These are phyloP conservation scores for Scortechinia acanthostroma DNA, from an alignment of 2,329 filamentous ascomycete species.

Conservation along the genomic window DNA sequence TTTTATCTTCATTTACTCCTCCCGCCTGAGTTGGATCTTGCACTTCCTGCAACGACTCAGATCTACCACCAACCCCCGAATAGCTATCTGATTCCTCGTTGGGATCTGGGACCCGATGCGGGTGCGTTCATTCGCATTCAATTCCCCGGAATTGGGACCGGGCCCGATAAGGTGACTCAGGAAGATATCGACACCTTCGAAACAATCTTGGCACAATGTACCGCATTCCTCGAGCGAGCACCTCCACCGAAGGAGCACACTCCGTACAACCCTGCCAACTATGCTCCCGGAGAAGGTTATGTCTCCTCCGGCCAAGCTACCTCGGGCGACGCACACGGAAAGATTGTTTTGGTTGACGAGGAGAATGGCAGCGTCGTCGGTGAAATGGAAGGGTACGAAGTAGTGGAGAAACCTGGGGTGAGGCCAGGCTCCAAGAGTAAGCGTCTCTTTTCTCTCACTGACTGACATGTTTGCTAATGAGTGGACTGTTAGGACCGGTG, in stretches of 20 bases:
- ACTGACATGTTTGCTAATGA: conserved; percentile 6
- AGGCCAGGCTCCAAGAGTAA: conserved; percentile 53
- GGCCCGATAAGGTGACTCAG: conserved; percentile 43
- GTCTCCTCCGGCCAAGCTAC: conserved; percentile 21
- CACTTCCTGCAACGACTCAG: conserved; percentile 59
- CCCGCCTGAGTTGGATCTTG: conserved; percentile 59
- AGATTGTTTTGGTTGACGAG: conserved; percentile 50
- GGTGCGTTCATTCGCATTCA: conserved; percentile 61
- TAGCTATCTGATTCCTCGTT: conserved; percentile 60
- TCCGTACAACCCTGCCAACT: conserved; percentile 50
- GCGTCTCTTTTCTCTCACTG: conserved; percentile 8
- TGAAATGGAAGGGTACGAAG: conserved; percentile 49
- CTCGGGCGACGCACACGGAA: conserved; percentile 20
- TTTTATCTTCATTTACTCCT: conserved; percentile 64
- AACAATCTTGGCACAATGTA: conserved; percentile 63
- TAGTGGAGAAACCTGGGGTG: conserved; percentile 47
- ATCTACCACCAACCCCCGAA: conserved; percentile 61
- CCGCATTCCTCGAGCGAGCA: conserved; percentile 57
- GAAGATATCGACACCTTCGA: conserved; percentile 65
- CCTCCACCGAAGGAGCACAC: conserved; percentile 9
- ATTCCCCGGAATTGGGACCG: conserved; percentile 48
- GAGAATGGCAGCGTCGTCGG: conserved; percentile 61
- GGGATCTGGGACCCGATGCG: conserved; percentile 55
- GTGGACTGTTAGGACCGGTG: conserved; percentile 28
- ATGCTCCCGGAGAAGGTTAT: conserved; percentile 49